A percentile compares a stretch with the other conserved stretches of the same genome.
Evolutionary conservation across 2,329 filamentous ascomycete genomes (phyloP).

Genomic region (Emydomyces testavorans): DNA sequence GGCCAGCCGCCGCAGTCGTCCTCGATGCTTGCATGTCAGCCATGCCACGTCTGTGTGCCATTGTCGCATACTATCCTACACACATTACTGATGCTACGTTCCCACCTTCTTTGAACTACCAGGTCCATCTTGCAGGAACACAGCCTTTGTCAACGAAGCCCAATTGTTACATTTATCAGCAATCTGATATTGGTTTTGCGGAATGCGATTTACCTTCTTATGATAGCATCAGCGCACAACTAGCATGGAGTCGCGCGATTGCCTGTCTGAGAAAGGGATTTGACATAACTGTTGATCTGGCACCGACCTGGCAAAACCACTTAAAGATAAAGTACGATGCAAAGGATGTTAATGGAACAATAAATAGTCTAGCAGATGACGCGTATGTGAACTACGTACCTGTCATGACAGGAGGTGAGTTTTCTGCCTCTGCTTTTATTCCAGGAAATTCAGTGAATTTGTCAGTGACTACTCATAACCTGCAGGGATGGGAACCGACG

Average conservation of each 20-base stretch:
- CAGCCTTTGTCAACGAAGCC: conserved; percentile 33
- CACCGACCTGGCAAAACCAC: conserved; percentile 25
- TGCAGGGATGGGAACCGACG: conserved; percentile 32
- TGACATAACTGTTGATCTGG: conserved; percentile 26
- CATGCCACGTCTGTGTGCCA: conserved; percentile 46
- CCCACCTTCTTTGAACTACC: conserved; percentile 34
- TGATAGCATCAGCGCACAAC: conserved; percentile 49
- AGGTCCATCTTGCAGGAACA: conserved; percentile 47
- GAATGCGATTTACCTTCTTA: conserved; percentile 59
- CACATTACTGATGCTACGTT: conserved; percentile 43
- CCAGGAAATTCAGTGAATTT: conserved; percentile 14
- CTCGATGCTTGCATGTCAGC: conserved; percentile 49
- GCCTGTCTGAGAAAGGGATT: conserved; percentile 51
- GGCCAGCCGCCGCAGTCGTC: conserved; percentile 48
- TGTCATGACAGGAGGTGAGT: conserved; percentile 31
- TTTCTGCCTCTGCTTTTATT: conserved; percentile 8
- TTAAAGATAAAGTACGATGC: conserved; percentile 16
- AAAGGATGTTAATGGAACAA: conserved; percentile 29
- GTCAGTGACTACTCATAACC: neutral
- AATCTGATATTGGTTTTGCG: conserved; percentile 54
- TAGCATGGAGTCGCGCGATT: conserved; percentile 59
- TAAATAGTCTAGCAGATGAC: conserved; percentile 20
- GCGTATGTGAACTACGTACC: conserved; percentile 23
- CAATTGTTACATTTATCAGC: conserved; percentile 44
- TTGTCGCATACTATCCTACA: conserved; percentile 54